phyloP scores from a whole-genome alignment of 179 eudicot species.

The Beta macrorhiza region DNA sequence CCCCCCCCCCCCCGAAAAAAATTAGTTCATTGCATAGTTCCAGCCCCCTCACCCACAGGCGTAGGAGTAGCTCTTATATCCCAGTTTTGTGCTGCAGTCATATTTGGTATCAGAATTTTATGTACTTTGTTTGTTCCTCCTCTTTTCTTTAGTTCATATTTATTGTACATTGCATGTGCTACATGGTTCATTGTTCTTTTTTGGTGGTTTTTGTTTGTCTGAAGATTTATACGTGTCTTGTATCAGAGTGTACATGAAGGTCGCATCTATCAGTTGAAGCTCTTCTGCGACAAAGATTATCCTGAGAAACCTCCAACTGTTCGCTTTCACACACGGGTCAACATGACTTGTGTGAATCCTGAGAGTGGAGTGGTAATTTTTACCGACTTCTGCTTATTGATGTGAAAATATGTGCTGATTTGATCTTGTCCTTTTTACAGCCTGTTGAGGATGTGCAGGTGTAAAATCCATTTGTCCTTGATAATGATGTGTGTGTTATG shows the following conservation, averaged over 20 bases:
- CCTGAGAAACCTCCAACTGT: slow-evolving; percentile 68
- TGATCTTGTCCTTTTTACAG: not conserved
- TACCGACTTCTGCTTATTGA: not conserved
- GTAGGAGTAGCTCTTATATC: not conserved
- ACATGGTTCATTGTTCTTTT: not conserved
- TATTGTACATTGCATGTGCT: slow-evolving; percentile 7
- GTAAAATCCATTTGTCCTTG: not conserved
- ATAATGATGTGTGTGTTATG: not conserved
- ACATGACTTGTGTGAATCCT: slow-evolving; percentile 66
- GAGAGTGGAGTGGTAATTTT: slow-evolving; percentile 58
- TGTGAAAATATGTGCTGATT: slow-evolving; percentile 1
- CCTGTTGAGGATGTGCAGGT: not conserved
- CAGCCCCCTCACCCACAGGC: not conserved
- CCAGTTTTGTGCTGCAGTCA: not conserved
- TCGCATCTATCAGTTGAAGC: slow-evolving; percentile 70
- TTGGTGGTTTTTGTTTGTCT: not conserved
- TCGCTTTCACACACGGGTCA: slow-evolving; percentile 63
- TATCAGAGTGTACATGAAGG: slow-evolving; percentile 66
- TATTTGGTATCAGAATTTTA: not conserved
- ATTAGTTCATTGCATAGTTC: too few species aligned
- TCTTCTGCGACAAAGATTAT: slow-evolving; percentile 70
- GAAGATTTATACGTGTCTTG: slow-evolving; percentile 9
- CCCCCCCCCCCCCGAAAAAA: too few species aligned
- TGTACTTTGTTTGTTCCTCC: not conserved
- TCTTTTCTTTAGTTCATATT: not conserved